Evolutionary conservation across 129 eudicot species (phyloP), one percentile per base, ranked within the genome.

Genomic region (Flaveria sonorensis): DNA sequence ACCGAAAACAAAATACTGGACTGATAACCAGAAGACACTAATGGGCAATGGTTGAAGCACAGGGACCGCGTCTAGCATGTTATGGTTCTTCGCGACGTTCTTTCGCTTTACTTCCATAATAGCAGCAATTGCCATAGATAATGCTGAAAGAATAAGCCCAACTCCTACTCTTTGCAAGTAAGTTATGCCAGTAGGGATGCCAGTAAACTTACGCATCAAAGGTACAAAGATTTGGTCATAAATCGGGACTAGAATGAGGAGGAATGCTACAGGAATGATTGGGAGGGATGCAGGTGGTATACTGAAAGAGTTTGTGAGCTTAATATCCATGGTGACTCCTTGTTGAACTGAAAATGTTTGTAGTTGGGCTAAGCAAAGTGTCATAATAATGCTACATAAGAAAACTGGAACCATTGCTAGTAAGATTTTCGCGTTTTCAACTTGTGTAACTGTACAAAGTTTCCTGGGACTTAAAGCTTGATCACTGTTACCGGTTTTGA

Each of bases 361-460:
- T 30, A 63, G 46, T 30, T 89, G 96, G 7, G 96, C 96, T 42
- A 89, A 56, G 71, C 96, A 89, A 60, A 85, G 88, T 24, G 89
- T 89, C 92, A 89, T 85, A 3, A 83, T 70, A 3, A 87, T 39
- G 53, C 84, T 87, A 78, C 92, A 87, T 4, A 75, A 32, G 74
- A 89, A 87, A 45, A 89, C 51, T 30, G 96, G 92, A 48, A 85
- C 10, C 88, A 89, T 81, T 47, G 85, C 81, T 39, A 89, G 77
- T 30, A 89, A 19, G 75, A 87, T 87, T 74, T 89, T 89, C 1
- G 90, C 90, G 24, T 89, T 85, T 77, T 89, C 96, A 20, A 89
- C 96, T 89, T 89, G 96, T 16, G 92, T 89, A 16, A 89, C 92
- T 10, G 82, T 81, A 82, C 96, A 89, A 69, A 85, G 88, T 74